Evolutionary conservation across 169 alveolate species (phyloP).

Genomic region (Plasmodium reichenowi): DNA sequence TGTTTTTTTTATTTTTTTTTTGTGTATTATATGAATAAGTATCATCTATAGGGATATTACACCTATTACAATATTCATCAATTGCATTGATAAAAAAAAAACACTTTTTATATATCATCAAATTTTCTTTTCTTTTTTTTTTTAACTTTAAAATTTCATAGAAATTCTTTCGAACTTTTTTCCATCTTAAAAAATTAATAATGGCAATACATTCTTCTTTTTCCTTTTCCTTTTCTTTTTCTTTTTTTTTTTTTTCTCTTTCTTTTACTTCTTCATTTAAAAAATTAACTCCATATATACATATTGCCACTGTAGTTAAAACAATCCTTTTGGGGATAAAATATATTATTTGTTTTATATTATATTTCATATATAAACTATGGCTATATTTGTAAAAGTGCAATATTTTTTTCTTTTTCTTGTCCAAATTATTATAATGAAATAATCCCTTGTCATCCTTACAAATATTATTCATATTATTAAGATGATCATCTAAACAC

Average conservation of each 20-base stretch:
- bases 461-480: too few species aligned
- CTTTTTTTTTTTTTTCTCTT: too few species aligned
- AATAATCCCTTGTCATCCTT: too few species aligned
- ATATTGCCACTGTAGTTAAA: slow-evolving; percentile 30
- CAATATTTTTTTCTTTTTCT: background rate
- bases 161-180: slow-evolving; percentile 33
- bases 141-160: slow-evolving; percentile 46
- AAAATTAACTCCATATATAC: slow-evolving; percentile 29
- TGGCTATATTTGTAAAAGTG: slow-evolving; percentile 21
- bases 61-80: slow-evolving; percentile 31
- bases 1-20: background rate
- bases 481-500: too few species aligned
- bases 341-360: slow-evolving; percentile 13
- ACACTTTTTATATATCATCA: slow-evolving; percentile 10
- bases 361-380: slow-evolving; percentile 4
- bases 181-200: slow-evolving; percentile 49
- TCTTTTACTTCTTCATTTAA: background rate
- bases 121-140: slow-evolving; percentile 17
- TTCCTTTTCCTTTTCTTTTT: background rate
- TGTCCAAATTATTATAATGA: background rate
- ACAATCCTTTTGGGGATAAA: slow-evolving; percentile 19
- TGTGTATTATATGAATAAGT: background rate
- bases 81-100: slow-evolving; percentile 41
- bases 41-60: slow-evolving; percentile 30
- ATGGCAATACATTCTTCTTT: slow-evolving; percentile 28